Percentiles rank a stretch among this genome's conserved stretches.
phyloP scores from a whole-genome alignment of 2,329 filamentous ascomycete species.

The Penicillium freii region DNA sequence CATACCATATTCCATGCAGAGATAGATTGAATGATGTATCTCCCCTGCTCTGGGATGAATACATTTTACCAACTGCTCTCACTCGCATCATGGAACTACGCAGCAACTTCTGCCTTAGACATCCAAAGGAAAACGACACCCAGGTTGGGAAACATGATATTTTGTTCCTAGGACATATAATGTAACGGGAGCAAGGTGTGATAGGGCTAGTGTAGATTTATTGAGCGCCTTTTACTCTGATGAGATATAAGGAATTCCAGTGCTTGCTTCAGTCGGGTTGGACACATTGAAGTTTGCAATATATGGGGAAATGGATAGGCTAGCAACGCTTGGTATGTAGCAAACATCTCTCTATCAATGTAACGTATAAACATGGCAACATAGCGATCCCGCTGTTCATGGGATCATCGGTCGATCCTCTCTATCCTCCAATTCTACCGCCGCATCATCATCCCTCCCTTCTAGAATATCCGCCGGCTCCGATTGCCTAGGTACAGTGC shows the following conservation, averaged over 20 bases:
- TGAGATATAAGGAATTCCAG: neutral
- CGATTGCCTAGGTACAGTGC: conserved; percentile 16
- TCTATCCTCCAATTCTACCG: conserved; percentile 46
- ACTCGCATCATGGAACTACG: too few species aligned
- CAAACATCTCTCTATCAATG: neutral
- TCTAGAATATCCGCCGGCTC: conserved; percentile 48
- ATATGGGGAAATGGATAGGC: neutral
- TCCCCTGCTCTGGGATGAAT: too few species aligned
- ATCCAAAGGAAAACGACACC: too few species aligned
- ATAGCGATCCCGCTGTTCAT: neutral
- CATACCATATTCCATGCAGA: too few species aligned
- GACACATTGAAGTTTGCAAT: neutral
- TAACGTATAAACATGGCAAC: conserved; percentile 3
- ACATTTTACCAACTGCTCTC: too few species aligned
- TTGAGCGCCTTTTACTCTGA: neutral
- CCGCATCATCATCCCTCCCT: conserved; percentile 51
- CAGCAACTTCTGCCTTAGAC: too few species aligned
- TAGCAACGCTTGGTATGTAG: neutral
- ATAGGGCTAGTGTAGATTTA: neutral
- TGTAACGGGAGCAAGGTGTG: neutral
- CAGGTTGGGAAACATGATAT: too few species aligned
- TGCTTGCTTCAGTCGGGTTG: neutral
- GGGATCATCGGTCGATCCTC: conserved; percentile 17
- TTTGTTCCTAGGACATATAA: too few species aligned
- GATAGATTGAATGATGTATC: too few species aligned